Evolutionary conservation across 2,329 filamentous ascomycete species (phyloP), one percentile per base, ranked within the genome.

Genomic region (Paramyrothecium roridum): DNA sequence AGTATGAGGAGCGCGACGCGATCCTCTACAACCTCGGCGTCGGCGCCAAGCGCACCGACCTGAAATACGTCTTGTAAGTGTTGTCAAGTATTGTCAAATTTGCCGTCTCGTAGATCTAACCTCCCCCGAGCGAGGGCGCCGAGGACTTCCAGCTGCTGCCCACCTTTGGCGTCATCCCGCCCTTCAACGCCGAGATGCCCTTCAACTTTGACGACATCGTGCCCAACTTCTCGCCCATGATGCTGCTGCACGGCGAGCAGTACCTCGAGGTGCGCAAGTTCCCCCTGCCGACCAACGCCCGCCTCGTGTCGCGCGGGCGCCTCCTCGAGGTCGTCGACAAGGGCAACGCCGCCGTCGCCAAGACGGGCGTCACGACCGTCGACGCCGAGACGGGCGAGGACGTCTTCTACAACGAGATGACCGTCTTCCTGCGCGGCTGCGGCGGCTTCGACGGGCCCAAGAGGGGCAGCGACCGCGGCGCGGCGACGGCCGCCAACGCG

Each of bases 181-280:
- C 87, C 66, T 97, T 98, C 78, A 89, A 89, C 76, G 88, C 91
- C 57, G 82, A 89, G 62, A 79, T 86, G 58, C 91, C 93, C 26
- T 98, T 89, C 79, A 86, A 81, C 73, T 82, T 95, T 66, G 84
- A 86, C 68, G 85, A 93, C 55, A 83, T 99, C 58, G 89, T 98
- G 26, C 92, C 93, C 72, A 96, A 98, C 81, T 99, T 97, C 81
- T 91, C 86, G 40, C 93, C 93, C 59, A 97, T 96, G 91, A 97
- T 97, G 92, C 86, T 99, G 52, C 88, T 99, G 22, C 95, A 99
- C 78, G 95, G 95, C 70, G 95, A 99, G 81, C 95, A 99, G 75
- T 99, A 93, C 77, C 90, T 99, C 61, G 95, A 99, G 76, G 84
- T 99, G 68, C 86, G 88, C 70, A 91, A 93, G 74, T 96, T 87